Conservation (phyloP, 129 eudicot species). For the Pulicaria dysenterica region DNA sequence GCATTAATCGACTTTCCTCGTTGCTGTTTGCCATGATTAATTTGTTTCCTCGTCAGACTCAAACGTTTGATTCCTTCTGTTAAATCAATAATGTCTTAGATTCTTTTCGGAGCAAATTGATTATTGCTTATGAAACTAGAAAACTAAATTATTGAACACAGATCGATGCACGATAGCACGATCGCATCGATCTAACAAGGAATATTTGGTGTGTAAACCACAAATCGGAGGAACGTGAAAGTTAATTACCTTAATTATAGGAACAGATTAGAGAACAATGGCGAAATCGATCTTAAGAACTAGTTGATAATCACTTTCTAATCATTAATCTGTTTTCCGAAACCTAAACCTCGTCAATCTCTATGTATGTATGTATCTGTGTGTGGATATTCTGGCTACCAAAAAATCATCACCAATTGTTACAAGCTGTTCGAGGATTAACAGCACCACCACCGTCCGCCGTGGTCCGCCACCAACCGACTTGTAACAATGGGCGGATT, state of each 20-base stretch:
- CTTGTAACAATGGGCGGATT: conserved; percentile 41
- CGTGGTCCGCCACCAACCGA: conserved; percentile 32
- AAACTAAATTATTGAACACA: conserved; percentile 21
- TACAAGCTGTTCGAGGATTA: conserved; percentile 24
- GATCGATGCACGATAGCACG: conserved; percentile 5
- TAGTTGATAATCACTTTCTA: conserved; percentile 7
- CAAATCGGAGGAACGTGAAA: neutral
- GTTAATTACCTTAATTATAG: conserved; percentile 19
- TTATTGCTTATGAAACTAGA: neutral
- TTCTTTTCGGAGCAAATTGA: neutral
- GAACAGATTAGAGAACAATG: conserved; percentile 28
- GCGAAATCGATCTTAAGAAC: conserved; percentile 35
- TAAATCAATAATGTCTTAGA: conserved; percentile 25
- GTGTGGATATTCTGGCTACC: conserved; percentile 10
- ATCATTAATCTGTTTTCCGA: conserved; percentile 25
- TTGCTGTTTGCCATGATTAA: conserved; percentile 28
- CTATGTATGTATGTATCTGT: conserved; percentile 22
- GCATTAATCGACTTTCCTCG: conserved; percentile 29
- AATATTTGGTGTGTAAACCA: no score
- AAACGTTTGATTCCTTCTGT: conserved; percentile 15
- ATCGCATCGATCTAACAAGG: neutral
- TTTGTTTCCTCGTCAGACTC: neutral
- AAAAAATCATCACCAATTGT: conserved; percentile 27
- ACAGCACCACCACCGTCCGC: conserved; percentile 23
- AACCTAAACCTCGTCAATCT: conserved; percentile 28